These are phyloP conservation scores for Casuarina glauca DNA, from an alignment of 306 rosid genomes.

Conservation along the genomic window DNA sequence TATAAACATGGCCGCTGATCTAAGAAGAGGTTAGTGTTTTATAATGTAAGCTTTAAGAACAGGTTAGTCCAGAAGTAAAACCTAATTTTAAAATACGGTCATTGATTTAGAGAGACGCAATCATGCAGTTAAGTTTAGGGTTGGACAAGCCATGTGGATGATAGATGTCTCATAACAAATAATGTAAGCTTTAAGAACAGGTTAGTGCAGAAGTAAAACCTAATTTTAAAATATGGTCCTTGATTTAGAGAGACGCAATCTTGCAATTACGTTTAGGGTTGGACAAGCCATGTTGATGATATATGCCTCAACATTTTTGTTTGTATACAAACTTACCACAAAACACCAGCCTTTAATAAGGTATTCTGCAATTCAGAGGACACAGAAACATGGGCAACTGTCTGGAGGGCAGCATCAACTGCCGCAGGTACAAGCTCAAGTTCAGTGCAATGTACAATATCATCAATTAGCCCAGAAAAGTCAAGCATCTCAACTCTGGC, in stretches of 20 bases:
- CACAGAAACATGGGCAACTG: slow-evolving; percentile 86
- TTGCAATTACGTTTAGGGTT: neutral
- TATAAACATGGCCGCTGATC: no score
- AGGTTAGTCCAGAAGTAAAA: neutral
- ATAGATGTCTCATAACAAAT: neutral
- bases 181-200: no score
- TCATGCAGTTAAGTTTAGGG: slow-evolving; percentile 2
- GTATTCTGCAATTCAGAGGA: slow-evolving; percentile 86
- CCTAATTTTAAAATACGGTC: neutral
- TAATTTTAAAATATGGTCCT: neutral
- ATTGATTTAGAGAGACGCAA: slow-evolving; percentile 20
- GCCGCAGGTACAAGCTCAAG: slow-evolving; percentile 88
- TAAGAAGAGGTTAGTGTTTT: no score
- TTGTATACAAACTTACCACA: slow-evolving; percentile 58
- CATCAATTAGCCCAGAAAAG: slow-evolving; percentile 82
- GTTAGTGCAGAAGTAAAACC: neutral
- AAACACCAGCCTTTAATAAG: slow-evolving; percentile 83
- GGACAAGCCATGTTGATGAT: neutral
- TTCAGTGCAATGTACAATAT: slow-evolving; percentile 93
- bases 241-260: slow-evolving; percentile 19
- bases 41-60: no score
- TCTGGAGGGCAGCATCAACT: slow-evolving; percentile 89
- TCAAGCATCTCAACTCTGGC: slow-evolving; percentile 88
- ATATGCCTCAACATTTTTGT: neutral
- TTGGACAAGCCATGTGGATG: neutral